Evolutionary conservation across 768 basidiomycete species (phyloP), one percentile per base, ranked within the genome.

Genomic region (Saitozyma sp.): DNA sequence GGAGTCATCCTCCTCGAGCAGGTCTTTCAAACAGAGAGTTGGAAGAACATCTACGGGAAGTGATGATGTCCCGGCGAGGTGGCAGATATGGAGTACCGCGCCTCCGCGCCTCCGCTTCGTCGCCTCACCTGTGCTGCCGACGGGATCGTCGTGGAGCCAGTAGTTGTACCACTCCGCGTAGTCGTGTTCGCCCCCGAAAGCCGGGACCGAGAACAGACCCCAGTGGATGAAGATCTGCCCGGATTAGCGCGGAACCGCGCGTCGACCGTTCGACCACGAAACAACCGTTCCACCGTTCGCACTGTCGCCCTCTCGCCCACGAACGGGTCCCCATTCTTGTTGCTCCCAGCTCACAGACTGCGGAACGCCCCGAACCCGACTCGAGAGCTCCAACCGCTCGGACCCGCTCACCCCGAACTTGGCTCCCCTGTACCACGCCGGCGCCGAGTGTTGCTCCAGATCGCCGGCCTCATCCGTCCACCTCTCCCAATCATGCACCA

Each of bases 111-210:
- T 29, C 29, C 29, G 29, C n/a, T n/a, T n/a, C n/a, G n/a, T n/a
- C n/a, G n/a, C 29, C 29, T 29, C 29, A 29, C 29, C 29, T 29
- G 29, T 29, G 29, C 29, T 29, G 29, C 29, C 29, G 29, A 29
- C 29, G 29, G 29, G 29, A 29, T 59, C 49, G 40, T 51, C 50
- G 50, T 59, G 58, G 9, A 50, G 50, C 58, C 58, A 59, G 29
- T 19, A 59, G 6, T 51, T 50, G 50, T 59, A 59, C 58, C 58
- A 59, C 41, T 59, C 58, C 49, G 58, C 46, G 37, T 59, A 59
- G 41, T 58, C 46, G 37, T 59, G 19, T 17, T 17, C 40, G 8
- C 50, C 58, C 9, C 50, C 50, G 50, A 50, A 59, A 37, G 58
- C 58, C 6, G 58, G 58, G 11, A 59, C 58, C 9, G 58, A 59